phyloP scores from a whole-genome alignment of 345 rosid species.

The Eutrema yunnanense region DNA sequence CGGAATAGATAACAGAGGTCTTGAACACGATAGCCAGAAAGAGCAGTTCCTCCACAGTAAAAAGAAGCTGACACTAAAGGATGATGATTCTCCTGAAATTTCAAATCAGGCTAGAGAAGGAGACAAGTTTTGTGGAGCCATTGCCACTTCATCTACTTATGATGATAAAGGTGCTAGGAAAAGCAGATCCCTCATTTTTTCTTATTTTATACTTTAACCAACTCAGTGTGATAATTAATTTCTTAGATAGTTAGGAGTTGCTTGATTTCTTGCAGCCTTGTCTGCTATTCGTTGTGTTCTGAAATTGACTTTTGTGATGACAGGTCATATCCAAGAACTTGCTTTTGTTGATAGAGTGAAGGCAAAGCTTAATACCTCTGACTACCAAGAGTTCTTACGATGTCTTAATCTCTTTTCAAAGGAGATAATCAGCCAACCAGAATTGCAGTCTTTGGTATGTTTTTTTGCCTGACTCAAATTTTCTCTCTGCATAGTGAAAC shows the following conservation, averaged over 20 bases:
- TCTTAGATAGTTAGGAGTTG: neutral
- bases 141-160: constrained; percentile 45
- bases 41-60: constrained; percentile 54
- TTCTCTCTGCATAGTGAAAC: neutral
- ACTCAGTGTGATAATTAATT: neutral
- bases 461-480: neutral
- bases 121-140: constrained; percentile 47
- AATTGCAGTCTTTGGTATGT: constrained; percentile 83
- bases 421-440: constrained; percentile 75
- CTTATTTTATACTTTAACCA: neutral
- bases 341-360: constrained; percentile 82
- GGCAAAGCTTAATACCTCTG: constrained; percentile 60
- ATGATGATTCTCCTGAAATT: constrained; percentile 48
- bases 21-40: constrained; percentile 55
- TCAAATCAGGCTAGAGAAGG: constrained; percentile 57
- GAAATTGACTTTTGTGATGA: constrained; percentile 24
- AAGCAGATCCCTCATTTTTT: constrained; percentile 34
- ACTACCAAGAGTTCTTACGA: constrained; percentile 70
- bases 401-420: constrained; percentile 81
- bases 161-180: constrained; percentile 67
- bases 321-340: constrained; percentile 70
- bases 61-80: constrained; percentile 34
- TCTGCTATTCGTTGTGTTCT: neutral
- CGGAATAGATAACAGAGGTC: constrained; percentile 49
- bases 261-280: neutral